phyloP scores from a whole-genome alignment of 805 yeast species.

The Metschnikowia sp. region DNA sequence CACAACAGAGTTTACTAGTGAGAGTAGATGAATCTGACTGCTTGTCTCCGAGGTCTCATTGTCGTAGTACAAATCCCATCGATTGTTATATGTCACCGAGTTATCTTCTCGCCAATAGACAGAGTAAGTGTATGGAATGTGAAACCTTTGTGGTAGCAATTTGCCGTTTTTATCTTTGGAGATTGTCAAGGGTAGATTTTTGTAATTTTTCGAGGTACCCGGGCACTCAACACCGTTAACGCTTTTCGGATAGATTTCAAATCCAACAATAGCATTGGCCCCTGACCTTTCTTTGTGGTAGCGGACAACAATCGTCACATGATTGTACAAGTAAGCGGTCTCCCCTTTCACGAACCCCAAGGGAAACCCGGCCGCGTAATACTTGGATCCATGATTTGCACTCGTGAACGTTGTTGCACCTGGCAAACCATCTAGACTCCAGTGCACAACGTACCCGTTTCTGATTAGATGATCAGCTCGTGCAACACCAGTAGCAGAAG shows the following conservation, averaged over 20 bases:
- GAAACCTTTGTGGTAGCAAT: constrained; percentile 24
- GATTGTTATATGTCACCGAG: constrained; percentile 56
- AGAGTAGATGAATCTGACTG: constrained; percentile 68
- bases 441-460: constrained; percentile 73
- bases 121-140: constrained; percentile 77
- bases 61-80: constrained; percentile 73
- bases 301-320: constrained; percentile 75
- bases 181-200: constrained; percentile 52
- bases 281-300: constrained; percentile 48
- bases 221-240: constrained; percentile 69
- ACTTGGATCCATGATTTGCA: constrained; percentile 55
- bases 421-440: constrained; percentile 81
- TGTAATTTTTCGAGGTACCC: constrained; percentile 60
- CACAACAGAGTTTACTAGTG: constrained; percentile 68
- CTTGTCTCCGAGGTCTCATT: constrained; percentile 45
- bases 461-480: constrained; percentile 61
- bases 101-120: constrained; percentile 86
- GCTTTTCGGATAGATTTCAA: constrained; percentile 85
- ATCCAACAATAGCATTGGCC: constrained; percentile 69
- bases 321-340: constrained; percentile 64
- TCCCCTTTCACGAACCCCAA: constrained; percentile 66
- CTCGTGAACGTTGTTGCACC: constrained; percentile 81
- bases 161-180: constrained; percentile 23
- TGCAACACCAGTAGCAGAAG: constrained; percentile 47
- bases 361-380: constrained; percentile 85